Conservation (phyloP, 1,139 yeast species). For the Hansenula lynferdii region DNA sequence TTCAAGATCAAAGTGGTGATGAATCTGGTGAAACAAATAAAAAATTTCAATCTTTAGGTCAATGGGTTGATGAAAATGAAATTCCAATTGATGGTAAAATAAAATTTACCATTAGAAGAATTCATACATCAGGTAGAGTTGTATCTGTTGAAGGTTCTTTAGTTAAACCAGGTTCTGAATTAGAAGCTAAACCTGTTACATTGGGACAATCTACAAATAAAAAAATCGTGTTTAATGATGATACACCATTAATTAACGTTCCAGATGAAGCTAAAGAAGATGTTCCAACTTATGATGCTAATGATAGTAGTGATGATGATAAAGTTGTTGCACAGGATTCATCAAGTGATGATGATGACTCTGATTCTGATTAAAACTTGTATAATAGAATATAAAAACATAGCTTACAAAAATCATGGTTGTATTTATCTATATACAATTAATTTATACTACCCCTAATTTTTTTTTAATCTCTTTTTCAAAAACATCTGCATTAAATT, state of each 20-base stretch:
- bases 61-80: conserved; percentile 79
- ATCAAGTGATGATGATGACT: conserved; percentile 22
- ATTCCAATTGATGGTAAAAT: conserved; percentile 77
- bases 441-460: not conserved
- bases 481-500: conserved; percentile 46
- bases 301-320: conserved; percentile 21
- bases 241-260: conserved; percentile 23
- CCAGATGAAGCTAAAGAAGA: conserved; percentile 7
- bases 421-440: not conserved
- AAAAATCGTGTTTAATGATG: conserved; percentile 33
- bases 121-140: conserved; percentile 76
- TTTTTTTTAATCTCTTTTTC: conserved; percentile 35
- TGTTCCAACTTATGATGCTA: conserved; percentile 14
- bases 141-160: conserved; percentile 85
- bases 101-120: conserved; percentile 63
- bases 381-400: too few species aligned
- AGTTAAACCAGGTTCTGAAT: conserved; percentile 30
- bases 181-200: conserved; percentile 33
- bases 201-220: conserved; percentile 31
- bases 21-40: conserved; percentile 20
- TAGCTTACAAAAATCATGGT: too few species aligned
- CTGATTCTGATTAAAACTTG: conserved; percentile 18
- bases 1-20: conserved; percentile 21
- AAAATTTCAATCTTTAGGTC: conserved; percentile 53
- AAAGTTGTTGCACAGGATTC: conserved; percentile 26